Evolutionary conservation across 768 basidiomycete genomes (phyloP), one percentile per base, ranked within the genome.

Genomic region (Lactarius evosmus): DNA sequence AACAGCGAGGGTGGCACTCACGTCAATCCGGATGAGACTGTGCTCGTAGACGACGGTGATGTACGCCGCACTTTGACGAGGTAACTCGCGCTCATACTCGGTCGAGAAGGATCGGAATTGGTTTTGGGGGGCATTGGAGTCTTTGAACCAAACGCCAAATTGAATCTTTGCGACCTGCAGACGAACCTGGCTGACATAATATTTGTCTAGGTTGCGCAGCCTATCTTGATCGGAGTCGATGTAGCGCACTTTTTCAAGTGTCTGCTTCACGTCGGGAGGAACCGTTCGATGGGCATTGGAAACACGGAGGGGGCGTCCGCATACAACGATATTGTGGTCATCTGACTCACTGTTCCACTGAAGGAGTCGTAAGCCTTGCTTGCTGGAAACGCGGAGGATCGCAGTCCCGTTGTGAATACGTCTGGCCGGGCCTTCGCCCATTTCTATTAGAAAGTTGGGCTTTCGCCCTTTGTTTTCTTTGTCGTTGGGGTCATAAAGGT

Each of bases 41-140:
- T 88, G 82, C 34, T 85, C 84, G 67, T 89, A 90, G 58, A 87
- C 82, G 41, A 91, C 83, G 38, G 76, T 72, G 27, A 91, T 72
- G 72, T 81, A 79, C 0, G 81, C 87, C 51, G 78, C 77, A 44
- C 82, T 78, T 29, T 67, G 66, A 54, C 77, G 65, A 7, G 68
- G 63, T 38, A 82, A 85, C 56, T 82, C 75, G 49, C 78, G 74
- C 58, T 87, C 82, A 82, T 84, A 90, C 74, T 93, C 91, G 5
- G 85, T 76, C 0, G 89, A 91, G 71, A 88, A 92, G 3, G 61
- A 3, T 67, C 72, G n/a, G n/a, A n/a, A n/a, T 11, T 63, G 66
- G 58, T 58, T 72, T 69, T 44, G 66, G 40, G 61, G 66, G 61
- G 52, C n/a, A n/a, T 65, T 55, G 25, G 68, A 54, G 14, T 54